A percentile compares a stretch with the other conserved stretches of the same genome.
These are phyloP conservation scores for Abelmoschus esculentus DNA, from an alignment of 345 rosid species.

Conservation along the genomic window DNA sequence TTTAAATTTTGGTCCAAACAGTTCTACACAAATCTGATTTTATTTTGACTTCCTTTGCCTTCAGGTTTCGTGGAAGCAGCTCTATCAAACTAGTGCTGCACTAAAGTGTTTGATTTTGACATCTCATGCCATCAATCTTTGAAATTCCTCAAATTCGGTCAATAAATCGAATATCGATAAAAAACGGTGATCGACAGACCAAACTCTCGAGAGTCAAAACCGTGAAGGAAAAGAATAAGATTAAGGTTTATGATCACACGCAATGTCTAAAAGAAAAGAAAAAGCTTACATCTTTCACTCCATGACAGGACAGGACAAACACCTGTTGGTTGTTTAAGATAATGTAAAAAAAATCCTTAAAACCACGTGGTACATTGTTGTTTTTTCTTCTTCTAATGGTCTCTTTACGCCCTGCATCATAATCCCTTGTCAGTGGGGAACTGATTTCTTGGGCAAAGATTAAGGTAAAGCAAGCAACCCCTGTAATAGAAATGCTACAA, in stretches of 20 bases:
- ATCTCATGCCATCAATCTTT: neutral
- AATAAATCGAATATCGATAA: no score
- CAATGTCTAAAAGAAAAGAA: neutral
- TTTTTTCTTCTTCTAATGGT: neutral
- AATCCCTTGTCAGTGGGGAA: no score
- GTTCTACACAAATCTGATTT: neutral
- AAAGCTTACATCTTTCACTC: neutral
- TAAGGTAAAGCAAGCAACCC: no score
- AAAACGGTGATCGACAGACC: neutral
- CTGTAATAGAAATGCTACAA: neutral
- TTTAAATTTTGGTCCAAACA: neutral
- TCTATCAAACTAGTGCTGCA: neutral
- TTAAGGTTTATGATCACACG: neutral
- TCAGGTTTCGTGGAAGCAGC: neutral
- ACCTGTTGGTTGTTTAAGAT: neutral
- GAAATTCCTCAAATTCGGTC: neutral
- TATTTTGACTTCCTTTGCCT: neutral
- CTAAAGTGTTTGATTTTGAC: neutral
- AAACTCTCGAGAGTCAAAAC: slow-evolving; percentile 16
- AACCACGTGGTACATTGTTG: neutral
- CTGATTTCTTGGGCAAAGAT: no score
- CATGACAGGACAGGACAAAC: neutral
- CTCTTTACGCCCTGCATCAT: neutral
- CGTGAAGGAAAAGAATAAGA: slow-evolving; percentile 18
- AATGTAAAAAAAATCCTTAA: neutral